Evolutionary conservation across 2,329 filamentous ascomycete species (phyloP), one percentile per base, ranked within the genome.

Genomic region (Cladosporium sp.): DNA sequence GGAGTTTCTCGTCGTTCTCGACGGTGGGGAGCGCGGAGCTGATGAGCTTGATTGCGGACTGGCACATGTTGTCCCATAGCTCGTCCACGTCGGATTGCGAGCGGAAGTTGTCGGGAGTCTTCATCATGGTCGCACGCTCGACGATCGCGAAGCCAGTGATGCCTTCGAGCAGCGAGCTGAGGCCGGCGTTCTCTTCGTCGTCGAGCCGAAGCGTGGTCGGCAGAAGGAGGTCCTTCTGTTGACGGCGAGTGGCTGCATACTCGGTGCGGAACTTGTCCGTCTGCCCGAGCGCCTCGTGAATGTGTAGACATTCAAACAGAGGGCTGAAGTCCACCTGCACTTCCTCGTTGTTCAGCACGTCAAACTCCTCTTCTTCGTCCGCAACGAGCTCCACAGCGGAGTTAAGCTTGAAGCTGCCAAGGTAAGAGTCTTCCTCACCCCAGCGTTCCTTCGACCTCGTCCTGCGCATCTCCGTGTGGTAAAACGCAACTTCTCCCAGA

Each of bases 31-130:
- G 74, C 0, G 89, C 86, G 60, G 85, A 88, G 1, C 85, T 84
- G 57, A 95, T 95, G 44, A 97, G 76, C 8, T 79, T 80, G 59
- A 97, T 89, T 0, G 89, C 86, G 42, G 86, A 84, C 64, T 91
- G 88, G 66, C 92, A 97, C 88, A 97, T 93, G 0, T 91, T 96
- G 63, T 97, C 92, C 93, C 93, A 98, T 2, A 98, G 75, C 70
- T 97, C 93, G 65, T 98, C 93, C n/a, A 96, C 91, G 73, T 98
- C 93, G 59, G 87, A 82, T 9, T 82, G 75, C 28, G 89, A 86
- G 57, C 93, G 84, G 46, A 98, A 75, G 63, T 93, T 88, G 1
- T 89, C 88, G 14, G 51, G 45, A 0, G 86, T 85, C 59, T 87
- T 86, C 59, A 85, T 85, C 84, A 96, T 90, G 0, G 93, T 98